A percentile compares a stretch with the other conserved stretches of the same genome.
Evolutionary conservation across 495 filamentous ascomycete species (phyloP).

Genomic region (Penicillium diatomitis): DNA sequence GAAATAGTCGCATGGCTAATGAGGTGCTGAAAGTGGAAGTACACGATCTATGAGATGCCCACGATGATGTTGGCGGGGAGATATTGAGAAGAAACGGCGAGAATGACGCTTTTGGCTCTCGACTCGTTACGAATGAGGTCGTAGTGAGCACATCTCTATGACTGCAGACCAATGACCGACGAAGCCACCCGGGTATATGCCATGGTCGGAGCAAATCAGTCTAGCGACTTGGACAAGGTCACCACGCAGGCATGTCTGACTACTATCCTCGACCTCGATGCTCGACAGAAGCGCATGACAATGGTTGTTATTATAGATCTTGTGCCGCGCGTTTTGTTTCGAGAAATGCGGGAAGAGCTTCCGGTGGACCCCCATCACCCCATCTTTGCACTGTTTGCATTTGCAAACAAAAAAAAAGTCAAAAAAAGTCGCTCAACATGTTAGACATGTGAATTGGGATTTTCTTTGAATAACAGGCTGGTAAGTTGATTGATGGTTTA

Average conservation of each 20-base stretch:
- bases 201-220: slow-evolving; percentile 1
- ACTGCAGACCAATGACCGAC: slow-evolving; percentile 1
- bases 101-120: neutral
- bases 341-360: slow-evolving; percentile 10
- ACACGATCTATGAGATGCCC: too few relatives aligned
- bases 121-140: slow-evolving; percentile 2
- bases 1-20: slow-evolving; percentile 53
- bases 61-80: too few relatives aligned
- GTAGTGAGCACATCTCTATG: slow-evolving; percentile 2
- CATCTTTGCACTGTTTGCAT: slow-evolving; percentile 26
- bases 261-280: too few relatives aligned
- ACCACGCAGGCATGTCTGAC: too few relatives aligned
- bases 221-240: too few relatives aligned
- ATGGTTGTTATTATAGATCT: too few relatives aligned
- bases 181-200: neutral
- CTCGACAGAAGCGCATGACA: too few relatives aligned
- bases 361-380: slow-evolving; percentile 5
- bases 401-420: slow-evolving; percentile 20
- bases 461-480: slow-evolving; percentile 2
- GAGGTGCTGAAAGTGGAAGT: too few relatives aligned
- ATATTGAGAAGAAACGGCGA: neutral
- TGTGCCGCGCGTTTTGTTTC: neutral
- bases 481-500: neutral
- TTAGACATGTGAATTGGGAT: slow-evolving; percentile 8
- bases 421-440: neutral